Conservation (phyloP, 2,329 filamentous ascomycete species). For the Rhexocercosporidium sp. region DNA sequence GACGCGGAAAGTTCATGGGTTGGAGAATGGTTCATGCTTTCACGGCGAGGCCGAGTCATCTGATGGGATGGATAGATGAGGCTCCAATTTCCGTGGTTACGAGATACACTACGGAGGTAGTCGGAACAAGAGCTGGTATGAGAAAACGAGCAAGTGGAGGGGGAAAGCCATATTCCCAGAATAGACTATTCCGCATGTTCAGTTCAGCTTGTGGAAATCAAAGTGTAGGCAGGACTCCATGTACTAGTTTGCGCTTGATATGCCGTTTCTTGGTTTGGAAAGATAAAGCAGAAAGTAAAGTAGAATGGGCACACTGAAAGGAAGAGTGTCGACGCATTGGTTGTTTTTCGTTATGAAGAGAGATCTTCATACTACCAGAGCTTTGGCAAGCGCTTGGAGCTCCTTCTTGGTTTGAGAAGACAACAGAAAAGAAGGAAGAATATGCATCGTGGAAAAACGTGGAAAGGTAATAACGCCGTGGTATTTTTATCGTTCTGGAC, state of each 20-base stretch:
- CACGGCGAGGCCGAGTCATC: not conserved
- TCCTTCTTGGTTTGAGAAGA: not conserved
- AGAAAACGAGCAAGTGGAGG: not conserved
- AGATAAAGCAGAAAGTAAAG: not conserved
- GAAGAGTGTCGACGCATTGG: not conserved
- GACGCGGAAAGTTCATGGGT: not conserved
- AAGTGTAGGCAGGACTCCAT: not conserved
- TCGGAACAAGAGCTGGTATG: not conserved
- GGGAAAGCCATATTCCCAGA: not conserved
- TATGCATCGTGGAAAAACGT: not conserved
- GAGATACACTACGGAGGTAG: not conserved
- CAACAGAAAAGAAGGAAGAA: not conserved
- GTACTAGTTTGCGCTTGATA: not conserved
- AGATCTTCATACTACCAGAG: not conserved
- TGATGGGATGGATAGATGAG: no score
- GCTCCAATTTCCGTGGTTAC: conserved; percentile 2
- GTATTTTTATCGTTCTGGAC: conserved; percentile 1
- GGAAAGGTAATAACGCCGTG: not conserved
- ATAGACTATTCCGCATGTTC: not conserved
- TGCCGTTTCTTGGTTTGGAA: no score
- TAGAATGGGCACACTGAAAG: not conserved
- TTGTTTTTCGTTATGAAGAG: not conserved
- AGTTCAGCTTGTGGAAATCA: not conserved
- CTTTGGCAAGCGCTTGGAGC: not conserved
- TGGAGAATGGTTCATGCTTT: not conserved